Base-by-base conservation (phyloP, 1,284 basidiomycete genomes). In the Pseudozyma pruni region DNA sequence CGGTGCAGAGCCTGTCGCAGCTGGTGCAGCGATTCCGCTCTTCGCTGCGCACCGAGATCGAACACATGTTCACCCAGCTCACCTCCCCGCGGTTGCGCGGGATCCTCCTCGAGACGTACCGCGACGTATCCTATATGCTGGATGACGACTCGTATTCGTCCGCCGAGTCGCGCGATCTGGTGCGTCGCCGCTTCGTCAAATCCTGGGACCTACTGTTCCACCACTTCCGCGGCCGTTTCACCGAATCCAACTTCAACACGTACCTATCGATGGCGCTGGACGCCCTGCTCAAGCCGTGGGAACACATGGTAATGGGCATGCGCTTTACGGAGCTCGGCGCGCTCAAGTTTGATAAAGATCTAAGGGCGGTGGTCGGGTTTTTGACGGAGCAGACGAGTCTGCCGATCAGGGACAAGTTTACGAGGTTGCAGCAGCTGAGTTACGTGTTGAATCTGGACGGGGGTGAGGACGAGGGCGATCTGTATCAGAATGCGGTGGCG, bases 251-350 rank as follows among this genome's bases (percentile, higher is more conserved):
- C 82, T 96, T 91, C 81, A 89, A 91, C 16, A 79, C 89, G 14
- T 90, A 97, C 83, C 93, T 96, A 76, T 87, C 87, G 1, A 86
- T 94, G 52, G 89, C 90, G 0, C 86, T 98, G 13, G 94, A 96
- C 79, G 88, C 91, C 1, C 85, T 98, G 23, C 88, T 95, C 16
- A 86, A 91, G 37, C 94, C 94, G 32, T 98, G 94, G 94, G 96
- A 99, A 84, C 92, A 91, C 81, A 88, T 90, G 77, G 85, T 94
- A 20, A 85, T 90, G 76, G 86, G 88, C 2, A 87, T 96, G 82
- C 89, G 88, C 78, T 98, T 92, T 80, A 91, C 91, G 13, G 95
- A 98, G 91, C 87, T 98, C 48, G 96, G 96, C n/a, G 94, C 94
- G 2, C 90, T 98, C 61, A 90, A 93, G 14, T 96, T 97, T 81